These are phyloP conservation scores for Backusella morwellensis DNA, from an alignment of 192 early-diverging fungal genomes.

Conservation along the genomic window DNA sequence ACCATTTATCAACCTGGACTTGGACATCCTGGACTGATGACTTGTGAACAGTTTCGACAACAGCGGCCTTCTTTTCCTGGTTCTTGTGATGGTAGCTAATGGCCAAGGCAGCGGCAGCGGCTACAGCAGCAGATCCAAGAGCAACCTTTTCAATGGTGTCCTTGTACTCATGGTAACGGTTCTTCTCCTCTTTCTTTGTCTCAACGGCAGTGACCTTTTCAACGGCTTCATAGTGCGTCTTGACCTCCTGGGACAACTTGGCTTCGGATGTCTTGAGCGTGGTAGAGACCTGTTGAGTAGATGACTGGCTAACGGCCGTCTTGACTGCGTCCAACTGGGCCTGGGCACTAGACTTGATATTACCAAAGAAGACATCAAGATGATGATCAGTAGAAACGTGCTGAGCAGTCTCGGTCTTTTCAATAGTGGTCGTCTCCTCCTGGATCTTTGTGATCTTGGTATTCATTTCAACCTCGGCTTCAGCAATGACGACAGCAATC, in stretches of 20 bases:
- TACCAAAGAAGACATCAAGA: slow-evolving; percentile 14
- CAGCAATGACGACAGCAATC: background rate
- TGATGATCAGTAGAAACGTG: slow-evolving; percentile 9
- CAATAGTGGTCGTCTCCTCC: background rate
- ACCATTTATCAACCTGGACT: slow-evolving; percentile 17
- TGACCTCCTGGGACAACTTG: slow-evolving; percentile 6
- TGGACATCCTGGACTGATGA: background rate
- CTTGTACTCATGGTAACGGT: background rate
- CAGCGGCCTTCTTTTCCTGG: background rate
- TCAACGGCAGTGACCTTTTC: slow-evolving; percentile 1
- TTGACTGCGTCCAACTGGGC: slow-evolving; percentile 2
- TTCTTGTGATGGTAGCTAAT: slow-evolving; percentile 15
- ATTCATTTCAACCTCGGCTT: slow-evolving; percentile 17
- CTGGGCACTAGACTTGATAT: background rate
- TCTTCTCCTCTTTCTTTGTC: background rate
- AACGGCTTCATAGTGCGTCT: slow-evolving; percentile 4
- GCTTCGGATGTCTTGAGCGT: background rate
- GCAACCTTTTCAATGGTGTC: slow-evolving; percentile 14
- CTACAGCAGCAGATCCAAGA: slow-evolving; percentile 9
- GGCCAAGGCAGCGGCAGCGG: slow-evolving; percentile 19
- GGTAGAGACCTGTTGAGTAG: background rate
- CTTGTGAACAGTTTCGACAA: slow-evolving; percentile 11
- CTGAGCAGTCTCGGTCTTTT: background rate
- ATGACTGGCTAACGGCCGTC: background rate
- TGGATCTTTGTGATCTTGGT: background rate